Percentiles rank a stretch among this genome's conserved stretches.
phyloP scores from a whole-genome alignment of 345 rosid species.

The Salix suchowensis region DNA sequence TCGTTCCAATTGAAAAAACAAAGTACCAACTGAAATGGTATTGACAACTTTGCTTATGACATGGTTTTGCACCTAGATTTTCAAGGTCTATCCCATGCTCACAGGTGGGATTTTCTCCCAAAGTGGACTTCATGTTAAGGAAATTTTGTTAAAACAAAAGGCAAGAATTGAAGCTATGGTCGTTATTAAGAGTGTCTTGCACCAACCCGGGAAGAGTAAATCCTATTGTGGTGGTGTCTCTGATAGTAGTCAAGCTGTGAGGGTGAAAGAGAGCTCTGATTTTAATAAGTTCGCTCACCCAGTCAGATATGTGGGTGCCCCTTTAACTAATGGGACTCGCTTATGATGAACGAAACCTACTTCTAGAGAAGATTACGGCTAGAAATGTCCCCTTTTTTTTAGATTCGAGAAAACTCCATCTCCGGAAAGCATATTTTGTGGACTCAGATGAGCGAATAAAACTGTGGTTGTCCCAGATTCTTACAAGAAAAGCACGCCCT shows the following conservation, averaged over 20 bases:
- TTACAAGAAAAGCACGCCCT: too few species aligned
- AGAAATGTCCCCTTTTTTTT: too few species aligned
- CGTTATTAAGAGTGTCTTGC: not conserved
- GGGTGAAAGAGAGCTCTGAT: not conserved
- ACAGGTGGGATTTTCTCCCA: too few species aligned
- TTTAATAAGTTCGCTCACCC: not conserved
- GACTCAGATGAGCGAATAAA: too few species aligned
- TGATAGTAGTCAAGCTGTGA: not conserved
- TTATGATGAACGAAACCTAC: not conserved
- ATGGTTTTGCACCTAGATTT: too few species aligned
- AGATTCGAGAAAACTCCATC: too few species aligned
- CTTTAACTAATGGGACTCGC: not conserved
- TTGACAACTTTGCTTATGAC: too few species aligned
- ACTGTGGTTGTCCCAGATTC: accelerated
- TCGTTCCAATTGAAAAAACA: too few species aligned
- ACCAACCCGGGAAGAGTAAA: too few species aligned
- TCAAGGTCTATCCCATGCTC: too few species aligned
- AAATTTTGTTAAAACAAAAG: not conserved
- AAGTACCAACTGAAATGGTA: too few species aligned
- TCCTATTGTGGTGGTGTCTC: not conserved
- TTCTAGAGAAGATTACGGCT: not conserved
- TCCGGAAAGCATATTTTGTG: too few species aligned
- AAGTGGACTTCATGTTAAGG: not conserved
- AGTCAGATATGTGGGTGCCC: not conserved
- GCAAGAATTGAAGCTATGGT: not conserved